Evolutionary conservation across 371 early-diverging fungal species (phyloP), one percentile per base, ranked within the genome.

Genomic region (Batrachochytrium dendrobatidis): DNA sequence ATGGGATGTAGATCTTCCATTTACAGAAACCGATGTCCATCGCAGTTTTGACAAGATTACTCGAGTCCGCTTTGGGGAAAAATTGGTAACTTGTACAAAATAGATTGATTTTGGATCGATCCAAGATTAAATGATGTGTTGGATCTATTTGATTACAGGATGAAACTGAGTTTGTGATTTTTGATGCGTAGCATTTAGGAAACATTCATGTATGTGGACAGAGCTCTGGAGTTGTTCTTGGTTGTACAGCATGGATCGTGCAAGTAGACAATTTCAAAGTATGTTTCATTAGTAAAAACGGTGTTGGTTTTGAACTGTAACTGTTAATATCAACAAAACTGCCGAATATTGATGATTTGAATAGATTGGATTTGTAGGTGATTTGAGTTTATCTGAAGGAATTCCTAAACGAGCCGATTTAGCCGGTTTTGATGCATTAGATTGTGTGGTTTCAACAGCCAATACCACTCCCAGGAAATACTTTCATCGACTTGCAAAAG

Each of bases 41-140:
- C 39, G 39, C 39, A 39, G 39, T n/a, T 39, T 39, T 39, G 39
- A n/a, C 39, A 39, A 39, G 39, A n/a, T 39, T n/a, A 39, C 39
- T n/a, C n/a, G 39, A 15, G 39, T 39, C 39, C 39, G 39, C 15
- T 39, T 39, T 39, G 39, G 39, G 15, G 39, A 39, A n/a, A 39
- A 39, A 12, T 15, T 15, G 39, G 39, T 39, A n/a, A n/a, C n/a
- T n/a, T n/a, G n/a, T n/a, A n/a, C n/a, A n/a, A n/a, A n/a, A n/a
- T n/a, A n/a, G n/a, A n/a, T n/a, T n/a, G n/a, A n/a, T n/a, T n/a
- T n/a, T n/a, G n/a, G n/a, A n/a, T n/a, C n/a, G n/a, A n/a, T 39
- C 15, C 15, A 39, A 39, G 39, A n/a, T n/a, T 39, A n/a, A n/a
- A 39, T 39, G 15, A 39, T 39, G 39, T 39, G 15, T 39, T 12